Conservation (phyloP, 768 basidiomycete genomes). For the Filobasidium floriforme region DNA sequence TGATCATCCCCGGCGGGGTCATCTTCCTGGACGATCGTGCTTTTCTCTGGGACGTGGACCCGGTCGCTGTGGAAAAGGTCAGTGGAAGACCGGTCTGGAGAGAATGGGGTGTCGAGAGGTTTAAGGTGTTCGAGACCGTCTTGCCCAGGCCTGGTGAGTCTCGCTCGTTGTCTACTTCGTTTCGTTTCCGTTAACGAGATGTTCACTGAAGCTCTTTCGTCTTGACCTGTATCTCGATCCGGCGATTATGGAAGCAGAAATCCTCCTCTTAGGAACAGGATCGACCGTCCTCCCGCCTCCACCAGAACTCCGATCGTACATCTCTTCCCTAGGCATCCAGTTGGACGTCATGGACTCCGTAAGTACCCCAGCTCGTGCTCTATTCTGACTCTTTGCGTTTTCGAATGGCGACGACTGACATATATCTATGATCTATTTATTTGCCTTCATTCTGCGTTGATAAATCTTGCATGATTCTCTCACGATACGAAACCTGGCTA, state of each 20-base stretch:
- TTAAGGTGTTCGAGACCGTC: conserved; percentile 71
- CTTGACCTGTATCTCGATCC: neutral
- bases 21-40: conserved; percentile 80
- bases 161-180: neutral
- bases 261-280: conserved; percentile 83
- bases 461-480: no score
- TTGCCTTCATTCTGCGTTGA: no score
- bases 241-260: conserved; percentile 53
- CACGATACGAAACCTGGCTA: no score
- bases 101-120: conserved; percentile 66
- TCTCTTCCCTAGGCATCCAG: conserved; percentile 72
- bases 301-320: conserved; percentile 56
- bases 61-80: conserved; percentile 34
- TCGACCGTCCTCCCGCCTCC: conserved; percentile 63
- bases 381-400: neutral
- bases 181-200: neutral
- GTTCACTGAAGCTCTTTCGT: neutral
- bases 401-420: no score
- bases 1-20: conserved; percentile 66
- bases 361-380: conserved; percentile 30
- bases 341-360: conserved; percentile 85
- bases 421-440: no score
- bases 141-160: conserved; percentile 75
- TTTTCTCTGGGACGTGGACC: conserved; percentile 80
- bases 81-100: conserved; percentile 44